Percentiles rank a stretch among this genome's conserved stretches.
phyloP scores from a whole-genome alignment of 164 flowering plant genomes.

The Euptelea pleiosperma region DNA sequence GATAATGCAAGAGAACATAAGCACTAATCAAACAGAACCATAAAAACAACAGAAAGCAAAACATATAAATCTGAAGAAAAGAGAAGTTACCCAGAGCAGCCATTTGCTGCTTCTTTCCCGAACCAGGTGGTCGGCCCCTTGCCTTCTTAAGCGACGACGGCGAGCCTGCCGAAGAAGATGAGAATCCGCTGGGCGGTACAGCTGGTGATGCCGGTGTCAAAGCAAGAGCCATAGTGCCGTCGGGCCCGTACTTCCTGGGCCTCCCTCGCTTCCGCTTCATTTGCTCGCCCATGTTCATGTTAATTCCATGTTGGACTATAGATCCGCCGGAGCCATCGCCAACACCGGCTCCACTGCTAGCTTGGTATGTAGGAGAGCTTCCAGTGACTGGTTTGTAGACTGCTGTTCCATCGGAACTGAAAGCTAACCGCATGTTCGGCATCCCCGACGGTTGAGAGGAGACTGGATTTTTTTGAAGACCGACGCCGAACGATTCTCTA shows the following conservation, averaged over 20 bases:
- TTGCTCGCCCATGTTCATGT: slow-evolving; percentile 38
- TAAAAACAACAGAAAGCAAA: background rate
- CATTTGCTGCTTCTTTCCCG: slow-evolving; percentile 60
- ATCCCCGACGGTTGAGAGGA: slow-evolving; percentile 33
- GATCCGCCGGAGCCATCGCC: slow-evolving; percentile 5
- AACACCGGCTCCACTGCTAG: slow-evolving; percentile 20
- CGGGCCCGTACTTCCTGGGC: slow-evolving; percentile 88
- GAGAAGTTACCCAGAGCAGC: slow-evolving; percentile 64
- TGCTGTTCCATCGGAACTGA: slow-evolving; percentile 48
- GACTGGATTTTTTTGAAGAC: slow-evolving; percentile 28
- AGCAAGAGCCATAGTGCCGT: slow-evolving; percentile 52
- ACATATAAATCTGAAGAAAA: too few relatives aligned
- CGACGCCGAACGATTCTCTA: slow-evolving; percentile 39
- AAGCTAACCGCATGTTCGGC: slow-evolving; percentile 54
- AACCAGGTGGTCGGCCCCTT: slow-evolving; percentile 80
- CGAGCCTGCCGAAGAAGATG: slow-evolving; percentile 30
- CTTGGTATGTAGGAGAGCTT: slow-evolving; percentile 40
- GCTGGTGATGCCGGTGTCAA: slow-evolving; percentile 27
- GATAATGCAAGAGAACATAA: background rate
- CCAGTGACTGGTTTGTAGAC: slow-evolving; percentile 48
- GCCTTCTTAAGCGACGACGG: slow-evolving; percentile 48
- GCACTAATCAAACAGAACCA: background rate
- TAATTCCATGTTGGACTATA: slow-evolving; percentile 21
- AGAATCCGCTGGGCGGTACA: slow-evolving; percentile 16
- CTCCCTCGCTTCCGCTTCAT: slow-evolving; percentile 76